Evolutionary conservation across 257 asterid genomes (phyloP).

Genomic region (Fraxinus pennsylvanica): DNA sequence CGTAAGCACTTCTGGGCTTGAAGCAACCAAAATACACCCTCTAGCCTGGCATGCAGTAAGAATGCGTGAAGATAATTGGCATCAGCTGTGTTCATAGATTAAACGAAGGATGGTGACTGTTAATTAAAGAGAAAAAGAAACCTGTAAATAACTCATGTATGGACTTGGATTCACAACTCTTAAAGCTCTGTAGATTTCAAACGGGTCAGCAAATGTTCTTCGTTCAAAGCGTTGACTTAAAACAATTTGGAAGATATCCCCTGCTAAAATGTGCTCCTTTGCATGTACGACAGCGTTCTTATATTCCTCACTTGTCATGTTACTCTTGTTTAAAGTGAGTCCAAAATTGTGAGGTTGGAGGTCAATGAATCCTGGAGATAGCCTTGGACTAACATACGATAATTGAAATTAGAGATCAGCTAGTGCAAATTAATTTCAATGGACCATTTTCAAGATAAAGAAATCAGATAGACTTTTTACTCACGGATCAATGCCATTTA

Average conservation of each 20-base stretch:
- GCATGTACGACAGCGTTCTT: conserved; percentile 69
- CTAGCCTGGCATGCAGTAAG: conserved; percentile 53
- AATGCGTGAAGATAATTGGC: conserved; percentile 15
- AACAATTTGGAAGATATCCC: conserved; percentile 83
- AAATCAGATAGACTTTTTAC: conserved; percentile 28
- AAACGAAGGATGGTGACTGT: conserved; percentile 2
- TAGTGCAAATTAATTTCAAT: background rate
- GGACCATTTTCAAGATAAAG: background rate
- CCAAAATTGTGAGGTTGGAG: conserved; percentile 48
- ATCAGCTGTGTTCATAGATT: conserved; percentile 8
- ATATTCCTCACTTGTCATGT: conserved; percentile 74
- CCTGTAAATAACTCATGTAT: conserved; percentile 83
- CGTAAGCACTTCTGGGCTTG: conserved; percentile 87
- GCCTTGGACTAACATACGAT: conserved; percentile 49
- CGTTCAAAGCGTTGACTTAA: conserved; percentile 84
- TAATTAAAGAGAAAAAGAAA: conserved; percentile 22
- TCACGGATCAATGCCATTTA: conserved; percentile 66
- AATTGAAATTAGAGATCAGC: background rate
- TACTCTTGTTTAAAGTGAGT: conserved; percentile 47
- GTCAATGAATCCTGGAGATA: conserved; percentile 62
- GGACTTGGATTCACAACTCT: conserved; percentile 95
- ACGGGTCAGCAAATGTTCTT: conserved; percentile 89
- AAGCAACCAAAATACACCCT: conserved; percentile 84
- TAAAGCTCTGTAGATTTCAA: conserved; percentile 85
- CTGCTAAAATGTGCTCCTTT: conserved; percentile 79